Conservation (phyloP, 129 eudicot genomes). For the Helianthus tuberosus region DNA sequence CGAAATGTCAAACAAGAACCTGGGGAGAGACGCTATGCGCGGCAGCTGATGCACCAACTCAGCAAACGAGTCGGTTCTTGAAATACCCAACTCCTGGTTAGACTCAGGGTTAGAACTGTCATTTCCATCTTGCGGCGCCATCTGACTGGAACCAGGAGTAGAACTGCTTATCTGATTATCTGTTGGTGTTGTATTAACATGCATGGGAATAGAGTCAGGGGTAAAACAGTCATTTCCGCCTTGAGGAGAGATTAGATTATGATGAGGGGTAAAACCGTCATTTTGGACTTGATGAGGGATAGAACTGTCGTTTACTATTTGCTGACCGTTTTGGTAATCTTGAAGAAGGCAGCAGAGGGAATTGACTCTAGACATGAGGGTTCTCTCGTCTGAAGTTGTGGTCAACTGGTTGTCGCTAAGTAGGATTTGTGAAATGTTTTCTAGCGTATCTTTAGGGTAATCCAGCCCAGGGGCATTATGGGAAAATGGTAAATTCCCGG, state of each 20-base stretch:
- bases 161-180: conserved; percentile 1
- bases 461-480: conserved; percentile 38
- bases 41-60: conserved; percentile 72
- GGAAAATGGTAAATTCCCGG: conserved; percentile 35
- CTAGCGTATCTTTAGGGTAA: conserved; percentile 39
- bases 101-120: conserved; percentile 22
- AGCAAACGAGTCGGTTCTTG: conserved; percentile 63
- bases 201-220: too few relatives aligned
- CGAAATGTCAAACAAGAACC: conserved; percentile 44
- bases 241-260: conserved; percentile 6
- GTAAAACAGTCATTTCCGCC: conserved; percentile 10
- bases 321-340: conserved; percentile 49
- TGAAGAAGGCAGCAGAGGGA: conserved; percentile 76
- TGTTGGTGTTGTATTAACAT: conserved; percentile 14
- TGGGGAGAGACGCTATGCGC: conserved; percentile 64
- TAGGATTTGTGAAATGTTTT: conserved; percentile 58
- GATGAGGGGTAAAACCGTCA: conserved; percentile 13
- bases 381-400: conserved; percentile 63
- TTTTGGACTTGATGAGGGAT: conserved; percentile 15
- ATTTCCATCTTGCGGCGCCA: conserved; percentile 27
- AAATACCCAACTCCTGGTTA: conserved; percentile 33
- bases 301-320: conserved; percentile 20
- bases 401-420: conserved; percentile 51
- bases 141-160: conserved; percentile 28
- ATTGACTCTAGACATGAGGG: conserved; percentile 73